These are phyloP conservation scores for Hygrocybe punicea DNA, from an alignment of 768 basidiomycete genomes.

Conservation along the genomic window DNA sequence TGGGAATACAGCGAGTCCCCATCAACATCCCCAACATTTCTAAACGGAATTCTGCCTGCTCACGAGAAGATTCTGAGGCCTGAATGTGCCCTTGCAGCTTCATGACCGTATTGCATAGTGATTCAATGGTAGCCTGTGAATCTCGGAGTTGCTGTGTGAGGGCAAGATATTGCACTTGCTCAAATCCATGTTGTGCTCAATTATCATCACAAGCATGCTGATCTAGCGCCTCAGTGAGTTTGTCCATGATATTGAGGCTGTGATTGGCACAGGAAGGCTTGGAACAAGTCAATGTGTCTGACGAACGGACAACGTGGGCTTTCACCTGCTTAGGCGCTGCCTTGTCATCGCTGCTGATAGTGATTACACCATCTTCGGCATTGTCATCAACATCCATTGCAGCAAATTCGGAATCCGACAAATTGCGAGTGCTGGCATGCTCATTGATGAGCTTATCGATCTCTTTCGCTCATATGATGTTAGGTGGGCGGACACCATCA, in stretches of 20 bases:
- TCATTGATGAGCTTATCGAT: slow-evolving; percentile 23
- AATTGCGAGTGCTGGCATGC: slow-evolving; percentile 15
- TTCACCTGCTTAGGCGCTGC: too few species aligned
- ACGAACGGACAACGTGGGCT: background rate
- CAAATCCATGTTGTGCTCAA: background rate
- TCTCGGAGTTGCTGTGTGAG: slow-evolving; percentile 1
- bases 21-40: too few species aligned
- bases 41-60: too few species aligned
- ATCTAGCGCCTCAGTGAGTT: background rate
- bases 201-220: background rate
- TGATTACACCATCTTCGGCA: background rate
- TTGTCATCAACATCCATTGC: slow-evolving; percentile 2
- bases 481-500: slow-evolving; percentile 21
- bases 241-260: background rate
- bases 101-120: too few species aligned
- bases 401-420: slow-evolving; percentile 17
- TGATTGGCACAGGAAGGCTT: background rate
- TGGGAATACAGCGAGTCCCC: too few species aligned
- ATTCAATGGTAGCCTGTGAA: background rate
- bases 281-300: background rate
- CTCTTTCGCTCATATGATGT: slow-evolving; percentile 18
- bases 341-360: background rate
- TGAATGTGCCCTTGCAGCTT: too few species aligned
- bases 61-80: too few species aligned
- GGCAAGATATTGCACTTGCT: background rate